Conservation (phyloP, 768 basidiomycete species). For the Tylopilus vinaceipallidus region DNA sequence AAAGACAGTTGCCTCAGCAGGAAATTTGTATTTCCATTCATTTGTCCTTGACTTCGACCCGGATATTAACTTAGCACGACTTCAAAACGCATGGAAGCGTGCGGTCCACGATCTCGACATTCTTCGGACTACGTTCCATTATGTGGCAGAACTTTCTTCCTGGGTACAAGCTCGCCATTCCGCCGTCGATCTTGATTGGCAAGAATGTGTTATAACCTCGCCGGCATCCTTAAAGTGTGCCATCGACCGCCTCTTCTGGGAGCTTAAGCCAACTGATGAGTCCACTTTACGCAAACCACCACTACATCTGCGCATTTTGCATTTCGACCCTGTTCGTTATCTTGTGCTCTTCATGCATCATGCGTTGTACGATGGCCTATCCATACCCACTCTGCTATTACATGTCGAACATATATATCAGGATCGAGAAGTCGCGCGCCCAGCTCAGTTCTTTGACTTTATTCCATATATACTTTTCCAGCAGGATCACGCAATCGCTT, state of each 20-base stretch:
- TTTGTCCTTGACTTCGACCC: conserved; percentile 25
- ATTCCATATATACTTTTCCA: conserved; percentile 38
- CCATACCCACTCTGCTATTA: conserved; percentile 36
- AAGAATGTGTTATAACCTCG: conserved; percentile 9
- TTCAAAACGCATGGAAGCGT: conserved; percentile 38
- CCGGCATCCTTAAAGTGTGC: conserved; percentile 9
- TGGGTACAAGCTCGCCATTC: conserved; percentile 34
- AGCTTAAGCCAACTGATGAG: conserved; percentile 19
- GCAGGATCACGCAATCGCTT: conserved; percentile 37
- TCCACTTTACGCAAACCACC: conserved; percentile 29
- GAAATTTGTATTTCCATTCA: conserved; percentile 32
- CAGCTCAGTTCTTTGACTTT: conserved; percentile 37
- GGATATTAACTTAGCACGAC: conserved; percentile 23
- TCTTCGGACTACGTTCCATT: conserved; percentile 49
- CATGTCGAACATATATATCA: conserved; percentile 34
- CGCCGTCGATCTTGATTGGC: conserved; percentile 22
- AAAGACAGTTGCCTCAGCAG: conserved; percentile 30
- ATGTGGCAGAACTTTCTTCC: conserved; percentile 33
- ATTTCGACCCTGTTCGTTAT: background rate
- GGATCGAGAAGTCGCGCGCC: conserved; percentile 6
- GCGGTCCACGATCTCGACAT: conserved; percentile 36
- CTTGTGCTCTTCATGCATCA: conserved; percentile 47
- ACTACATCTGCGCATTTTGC: conserved; percentile 28
- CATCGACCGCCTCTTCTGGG: conserved; percentile 10
- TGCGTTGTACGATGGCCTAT: conserved; percentile 47